Evolutionary conservation across 495 filamentous ascomycete species (phyloP).

Genomic region (Rhypophila decipiens): DNA sequence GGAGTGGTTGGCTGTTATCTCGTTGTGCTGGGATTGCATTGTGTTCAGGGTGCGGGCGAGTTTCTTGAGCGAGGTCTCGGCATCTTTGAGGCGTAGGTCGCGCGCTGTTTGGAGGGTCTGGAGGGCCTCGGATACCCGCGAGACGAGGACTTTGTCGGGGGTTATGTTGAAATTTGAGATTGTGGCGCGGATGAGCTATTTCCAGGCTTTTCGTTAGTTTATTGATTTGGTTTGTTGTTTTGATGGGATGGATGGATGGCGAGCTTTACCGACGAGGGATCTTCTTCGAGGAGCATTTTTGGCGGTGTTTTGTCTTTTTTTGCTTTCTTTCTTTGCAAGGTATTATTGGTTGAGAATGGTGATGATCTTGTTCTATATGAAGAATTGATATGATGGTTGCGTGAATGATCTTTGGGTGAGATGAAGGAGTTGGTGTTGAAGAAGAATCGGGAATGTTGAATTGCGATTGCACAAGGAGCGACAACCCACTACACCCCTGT

Average conservation of each 20-base stretch:
- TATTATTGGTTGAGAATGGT: too few relatives aligned
- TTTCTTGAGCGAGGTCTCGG: conserved; percentile 62
- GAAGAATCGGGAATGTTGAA: too few relatives aligned
- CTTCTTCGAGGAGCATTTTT: conserved; percentile 91
- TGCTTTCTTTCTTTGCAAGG: background rate
- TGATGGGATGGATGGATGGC: background rate
- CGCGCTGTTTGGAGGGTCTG: conserved; percentile 72
- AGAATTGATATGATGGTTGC: too few relatives aligned
- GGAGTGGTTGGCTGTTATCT: conserved; percentile 64
- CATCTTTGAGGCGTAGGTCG: conserved; percentile 64
- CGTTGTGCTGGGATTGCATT: conserved; percentile 60
- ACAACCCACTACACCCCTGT: too few relatives aligned
- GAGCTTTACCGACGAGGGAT: conserved; percentile 66
- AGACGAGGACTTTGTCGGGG: conserved; percentile 75
- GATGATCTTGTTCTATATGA: too few relatives aligned
- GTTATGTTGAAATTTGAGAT: conserved; percentile 90
- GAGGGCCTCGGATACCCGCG: conserved; percentile 81
- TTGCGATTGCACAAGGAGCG: too few relatives aligned
- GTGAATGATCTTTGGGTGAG: too few relatives aligned
- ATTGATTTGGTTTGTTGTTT: too few relatives aligned
- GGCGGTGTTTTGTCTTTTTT: background rate
- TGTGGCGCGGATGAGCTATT: conserved; percentile 80
- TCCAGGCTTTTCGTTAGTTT: too few relatives aligned
- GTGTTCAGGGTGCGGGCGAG: conserved; percentile 67
- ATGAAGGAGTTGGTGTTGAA: too few relatives aligned